These are phyloP conservation scores for Davidsoniella virescens DNA, from an alignment of 2,329 filamentous ascomycete genomes.

Conservation along the genomic window DNA sequence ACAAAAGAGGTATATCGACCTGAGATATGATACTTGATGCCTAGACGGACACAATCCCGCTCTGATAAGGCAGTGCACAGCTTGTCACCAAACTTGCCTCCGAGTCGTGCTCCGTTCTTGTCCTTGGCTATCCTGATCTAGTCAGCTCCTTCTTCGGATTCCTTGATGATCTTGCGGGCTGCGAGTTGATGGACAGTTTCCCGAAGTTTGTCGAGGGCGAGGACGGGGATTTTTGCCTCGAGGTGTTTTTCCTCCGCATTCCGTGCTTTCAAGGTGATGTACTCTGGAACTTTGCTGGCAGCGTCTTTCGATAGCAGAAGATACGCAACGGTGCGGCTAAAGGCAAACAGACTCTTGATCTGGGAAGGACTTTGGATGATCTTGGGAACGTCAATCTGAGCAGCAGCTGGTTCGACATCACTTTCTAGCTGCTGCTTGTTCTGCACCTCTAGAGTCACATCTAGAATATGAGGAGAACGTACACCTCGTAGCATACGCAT, in stretches of 20 bases:
- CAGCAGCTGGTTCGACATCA: slow-evolving; percentile 23
- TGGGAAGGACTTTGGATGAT: slow-evolving; percentile 46
- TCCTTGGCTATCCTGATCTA: slow-evolving; percentile 43
- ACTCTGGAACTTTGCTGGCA: slow-evolving; percentile 26
- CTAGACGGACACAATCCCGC: slow-evolving; percentile 48
- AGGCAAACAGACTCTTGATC: slow-evolving; percentile 50
- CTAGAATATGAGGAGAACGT: slow-evolving; percentile 46
- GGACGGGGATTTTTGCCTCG: slow-evolving; percentile 49
- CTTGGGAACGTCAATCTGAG: slow-evolving; percentile 34
- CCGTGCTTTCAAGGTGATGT: slow-evolving; percentile 34
- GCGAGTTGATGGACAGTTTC: slow-evolving; percentile 54
- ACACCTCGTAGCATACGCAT: slow-evolving; percentile 60
- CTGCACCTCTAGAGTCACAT: slow-evolving; percentile 48
- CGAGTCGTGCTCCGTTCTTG: slow-evolving; percentile 25
- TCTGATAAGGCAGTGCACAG: slow-evolving; percentile 25
- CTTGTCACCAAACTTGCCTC: slow-evolving; percentile 39
- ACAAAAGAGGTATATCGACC: slow-evolving; percentile 61
- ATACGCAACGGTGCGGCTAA: slow-evolving; percentile 49
- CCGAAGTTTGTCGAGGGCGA: slow-evolving; percentile 26
- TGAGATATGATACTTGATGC: slow-evolving; percentile 48
- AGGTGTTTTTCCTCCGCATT: slow-evolving; percentile 25
- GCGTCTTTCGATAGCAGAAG: slow-evolving; percentile 40
- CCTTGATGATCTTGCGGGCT: slow-evolving; percentile 48
- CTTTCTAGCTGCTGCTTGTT: slow-evolving; percentile 24
- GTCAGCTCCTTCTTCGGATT: slow-evolving; percentile 54